Base-by-base conservation (phyloP, 192 early-diverging fungal genomes). In the Coemansia sp. region DNA sequence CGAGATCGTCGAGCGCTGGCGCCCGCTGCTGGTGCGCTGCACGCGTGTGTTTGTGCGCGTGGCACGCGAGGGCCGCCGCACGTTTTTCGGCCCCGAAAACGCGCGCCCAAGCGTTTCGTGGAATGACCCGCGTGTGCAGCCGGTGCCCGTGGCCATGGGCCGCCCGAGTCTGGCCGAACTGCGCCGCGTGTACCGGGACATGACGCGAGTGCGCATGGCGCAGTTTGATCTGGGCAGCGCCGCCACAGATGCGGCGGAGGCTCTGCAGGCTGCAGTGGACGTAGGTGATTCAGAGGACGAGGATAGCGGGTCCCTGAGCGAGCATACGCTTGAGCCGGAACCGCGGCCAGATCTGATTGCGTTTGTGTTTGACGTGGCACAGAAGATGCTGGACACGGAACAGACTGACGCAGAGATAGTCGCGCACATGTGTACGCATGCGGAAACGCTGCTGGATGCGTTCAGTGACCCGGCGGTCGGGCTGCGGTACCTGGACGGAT, bases 1-100 rank as follows among this genome's bases (percentile, higher is more conserved):
- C 16, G 82, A 83, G 22, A 65, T 95, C 1, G 45, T 97, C 28
- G 59, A 53, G 2, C 69, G 83, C 18, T 99, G 97, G 97, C 81
- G 70, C 22, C 50, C 67, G 18, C 73, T 86, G 56, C 69, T 99
- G 29, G 61, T 74, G 6, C 28, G 64, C 21, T 84, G 88, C 24
- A 72, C 84, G 22, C 75, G 82, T 16, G 81, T 99, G 19, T 93
- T 98, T 75, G 82, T 96, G 5, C 87, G 89, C 29, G 89, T 71
- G 45, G 56, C 70, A 10, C 62, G 52, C 9, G 31, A 58, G 1
- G 52, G 59, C n/a, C 56, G 60, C 33, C 55, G 33, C 22, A 44
- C 28, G 12, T 64, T 81, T n/a, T 67, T 80, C 18, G 55, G 18
- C 1, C 43, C 63, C 8, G 25, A 38, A 23, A 38, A 22, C 14